These are phyloP conservation scores for Coffea canephora DNA, from an alignment of 257 asterid genomes.

Conservation along the genomic window DNA sequence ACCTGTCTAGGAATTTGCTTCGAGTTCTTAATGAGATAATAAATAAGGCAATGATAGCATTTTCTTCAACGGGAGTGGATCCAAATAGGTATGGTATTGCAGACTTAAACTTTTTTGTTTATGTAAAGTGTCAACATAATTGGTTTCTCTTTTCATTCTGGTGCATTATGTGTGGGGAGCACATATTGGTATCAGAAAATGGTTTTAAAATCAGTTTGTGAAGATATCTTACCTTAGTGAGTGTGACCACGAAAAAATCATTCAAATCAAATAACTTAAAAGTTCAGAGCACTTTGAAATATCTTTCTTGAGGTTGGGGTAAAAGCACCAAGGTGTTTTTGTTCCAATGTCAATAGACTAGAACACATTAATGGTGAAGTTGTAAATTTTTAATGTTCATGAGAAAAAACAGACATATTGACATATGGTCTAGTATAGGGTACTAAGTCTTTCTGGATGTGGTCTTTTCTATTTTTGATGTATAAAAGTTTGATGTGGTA, in stretches of 20 bases:
- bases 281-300: background rate
- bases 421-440: background rate
- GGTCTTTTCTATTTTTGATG: background rate
- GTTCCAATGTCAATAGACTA: background rate
- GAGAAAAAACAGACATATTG: background rate
- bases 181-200: background rate
- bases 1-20: conserved; percentile 85
- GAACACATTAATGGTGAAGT: background rate
- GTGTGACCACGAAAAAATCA: background rate
- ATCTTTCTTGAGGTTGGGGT: background rate
- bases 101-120: background rate
- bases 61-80: conserved; percentile 87
- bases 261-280: background rate
- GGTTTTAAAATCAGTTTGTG: background rate
- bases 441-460: background rate
- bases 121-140: background rate
- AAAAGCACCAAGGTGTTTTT: background rate
- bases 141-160: background rate
- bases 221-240: background rate
- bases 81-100: conserved; percentile 63
- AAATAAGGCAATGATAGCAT: conserved; percentile 72
- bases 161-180: background rate
- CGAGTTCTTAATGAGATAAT: conserved; percentile 84
- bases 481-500: background rate
- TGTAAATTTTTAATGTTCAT: background rate